A percentile compares a stretch with the other conserved stretches of the same genome.
Conservation (phyloP, 106 monocot genomes). For the Apostasia shenzhenica region DNA sequence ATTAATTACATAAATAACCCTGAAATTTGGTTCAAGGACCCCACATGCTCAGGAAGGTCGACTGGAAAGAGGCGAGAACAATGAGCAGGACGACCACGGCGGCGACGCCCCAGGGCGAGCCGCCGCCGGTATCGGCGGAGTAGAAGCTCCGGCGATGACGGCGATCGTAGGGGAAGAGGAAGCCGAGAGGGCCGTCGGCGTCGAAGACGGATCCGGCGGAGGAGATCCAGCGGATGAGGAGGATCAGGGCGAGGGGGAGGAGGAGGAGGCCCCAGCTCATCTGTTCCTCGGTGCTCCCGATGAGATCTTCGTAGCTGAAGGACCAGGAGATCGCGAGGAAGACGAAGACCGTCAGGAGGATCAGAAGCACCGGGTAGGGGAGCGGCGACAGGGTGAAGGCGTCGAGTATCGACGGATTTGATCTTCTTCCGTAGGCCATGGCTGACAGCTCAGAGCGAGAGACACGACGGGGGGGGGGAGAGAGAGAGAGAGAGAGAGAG, state of each 20-base stretch:
- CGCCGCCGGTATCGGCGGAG: conserved; percentile 25
- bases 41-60: conserved; percentile 70
- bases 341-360: conserved; percentile 48
- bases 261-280: conserved; percentile 47
- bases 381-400: conserved; percentile 61
- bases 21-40: conserved; percentile 12
- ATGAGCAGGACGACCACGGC: conserved; percentile 55
- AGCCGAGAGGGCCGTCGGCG: conserved; percentile 13
- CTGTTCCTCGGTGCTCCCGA: conserved; percentile 37
- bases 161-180: conserved; percentile 9
- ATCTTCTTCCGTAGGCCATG: conserved; percentile 29
- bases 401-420: conserved; percentile 37
- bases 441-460: neutral
- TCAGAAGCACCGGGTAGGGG: conserved; percentile 67
- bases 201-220: conserved; percentile 26
- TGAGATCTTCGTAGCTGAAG: conserved; percentile 37
- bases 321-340: conserved; percentile 45
- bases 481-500: too few relatives aligned
- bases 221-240: conserved; percentile 52
- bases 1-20: neutral
- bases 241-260: conserved; percentile 43
- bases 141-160: conserved; percentile 7
- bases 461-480: too few relatives aligned
- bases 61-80: conserved; percentile 51
- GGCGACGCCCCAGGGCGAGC: conserved; percentile 75